Evolutionary conservation across 2,329 filamentous ascomycete species (phyloP).

Genomic region (Corynespora cassiicola): DNA sequence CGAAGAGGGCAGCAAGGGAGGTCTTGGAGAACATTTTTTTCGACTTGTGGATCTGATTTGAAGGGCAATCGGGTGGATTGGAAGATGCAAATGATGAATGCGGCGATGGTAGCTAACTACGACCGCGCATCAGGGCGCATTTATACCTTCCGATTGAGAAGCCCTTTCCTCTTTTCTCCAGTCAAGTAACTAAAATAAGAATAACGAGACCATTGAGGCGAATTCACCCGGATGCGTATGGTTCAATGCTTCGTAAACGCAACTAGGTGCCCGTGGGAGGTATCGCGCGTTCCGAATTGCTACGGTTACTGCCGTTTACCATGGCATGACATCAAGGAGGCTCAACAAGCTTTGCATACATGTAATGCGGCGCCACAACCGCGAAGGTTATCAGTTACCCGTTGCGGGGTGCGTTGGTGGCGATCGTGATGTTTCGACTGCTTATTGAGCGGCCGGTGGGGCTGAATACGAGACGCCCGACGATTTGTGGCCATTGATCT

Average conservation of each 20-base stretch:
- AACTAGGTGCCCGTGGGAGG: constrained; percentile 5
- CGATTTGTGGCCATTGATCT: no score
- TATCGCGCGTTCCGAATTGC: no score
- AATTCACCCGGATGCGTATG: neutral
- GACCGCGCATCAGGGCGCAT: no score
- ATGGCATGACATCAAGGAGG: no score
- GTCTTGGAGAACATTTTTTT: constrained; percentile 19
- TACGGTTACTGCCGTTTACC: no score
- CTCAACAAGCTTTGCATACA: no score
- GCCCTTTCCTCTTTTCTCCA: neutral
- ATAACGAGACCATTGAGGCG: neutral
- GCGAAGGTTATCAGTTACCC: constrained; percentile 6
- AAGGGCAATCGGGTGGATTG: neutral
- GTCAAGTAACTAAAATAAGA: constrained; percentile 2
- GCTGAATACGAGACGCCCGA: no score
- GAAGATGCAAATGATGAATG: no score
- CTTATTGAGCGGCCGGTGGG: no score
- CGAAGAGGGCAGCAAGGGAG: constrained; percentile 13
- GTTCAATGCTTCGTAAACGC: constrained; percentile 2
- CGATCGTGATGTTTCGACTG: no score
- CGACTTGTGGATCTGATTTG: neutral
- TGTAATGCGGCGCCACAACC: constrained; percentile 11
- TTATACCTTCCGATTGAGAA: no score
- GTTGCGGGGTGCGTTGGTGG: constrained; percentile 3
- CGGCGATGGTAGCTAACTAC: no score